A percentile compares a stretch with the other conserved stretches of the same genome.
Conservation (phyloP, 176 grass and related monocot genomes). For the Typha latifolia region DNA sequence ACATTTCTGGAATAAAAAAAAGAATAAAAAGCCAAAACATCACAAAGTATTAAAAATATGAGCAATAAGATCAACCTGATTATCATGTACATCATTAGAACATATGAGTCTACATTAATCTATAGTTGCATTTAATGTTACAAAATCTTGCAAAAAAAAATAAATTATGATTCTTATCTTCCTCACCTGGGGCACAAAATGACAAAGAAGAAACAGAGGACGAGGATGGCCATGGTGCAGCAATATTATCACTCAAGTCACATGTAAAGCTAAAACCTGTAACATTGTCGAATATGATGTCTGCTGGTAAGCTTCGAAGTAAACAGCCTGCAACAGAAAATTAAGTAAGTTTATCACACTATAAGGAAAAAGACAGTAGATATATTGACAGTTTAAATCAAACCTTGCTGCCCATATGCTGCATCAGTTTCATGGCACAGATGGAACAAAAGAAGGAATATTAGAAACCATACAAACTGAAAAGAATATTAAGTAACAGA, state of each 20-base stretch:
- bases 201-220: conserved; percentile 89
- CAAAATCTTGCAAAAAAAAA: not conserved
- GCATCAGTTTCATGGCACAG: conserved; percentile 21
- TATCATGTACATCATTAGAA: not conserved
- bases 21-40: not conserved
- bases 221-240: conserved; percentile 92
- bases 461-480: conserved; percentile 34
- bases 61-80: not conserved
- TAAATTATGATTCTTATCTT: not conserved
- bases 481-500: conserved; percentile 9
- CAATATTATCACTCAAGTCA: conserved; percentile 95
- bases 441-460: conserved; percentile 16
- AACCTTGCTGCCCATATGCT: conserved; percentile 97
- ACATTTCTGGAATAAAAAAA: conserved; percentile 83
- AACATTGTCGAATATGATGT: conserved; percentile 78
- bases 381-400: conserved; percentile 20
- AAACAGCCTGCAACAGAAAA: conserved; percentile 58
- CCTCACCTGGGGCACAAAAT: conserved; percentile 84
- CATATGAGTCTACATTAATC: not conserved
- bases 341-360: not conserved
- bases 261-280: conserved; percentile 93
- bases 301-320: conserved; percentile 78
- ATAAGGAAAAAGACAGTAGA: not conserved
- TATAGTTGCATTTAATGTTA: not conserved
- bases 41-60: conserved; percentile 8